These are phyloP conservation scores for Torulaspora microellipsoides DNA, from an alignment of 805 yeast species.

Conservation along the genomic window DNA sequence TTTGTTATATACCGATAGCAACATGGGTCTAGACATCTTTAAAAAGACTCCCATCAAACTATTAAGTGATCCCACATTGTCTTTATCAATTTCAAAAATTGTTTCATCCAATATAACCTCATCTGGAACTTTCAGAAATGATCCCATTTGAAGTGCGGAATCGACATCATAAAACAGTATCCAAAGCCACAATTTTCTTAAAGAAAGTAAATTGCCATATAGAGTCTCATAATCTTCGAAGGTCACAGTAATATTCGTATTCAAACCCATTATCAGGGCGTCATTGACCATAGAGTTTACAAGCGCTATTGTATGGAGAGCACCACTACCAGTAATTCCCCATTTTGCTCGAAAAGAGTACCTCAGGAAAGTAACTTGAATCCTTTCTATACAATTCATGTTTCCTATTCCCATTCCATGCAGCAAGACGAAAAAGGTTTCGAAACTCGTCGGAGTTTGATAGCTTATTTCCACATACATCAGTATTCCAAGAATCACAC, in stretches of 20 bases:
- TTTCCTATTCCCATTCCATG: constrained; percentile 28
- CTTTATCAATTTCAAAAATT: constrained; percentile 2
- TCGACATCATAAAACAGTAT: constrained; percentile 22
- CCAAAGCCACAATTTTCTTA: constrained; percentile 27
- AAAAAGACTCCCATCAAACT: constrained; percentile 13
- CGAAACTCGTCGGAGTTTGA: constrained; percentile 17
- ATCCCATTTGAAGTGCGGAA: constrained; percentile 25
- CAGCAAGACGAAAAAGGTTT: constrained; percentile 18
- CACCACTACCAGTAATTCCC: constrained; percentile 22
- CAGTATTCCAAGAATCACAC: constrained; percentile 24
- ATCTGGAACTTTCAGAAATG: constrained; percentile 11
- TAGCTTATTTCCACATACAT: constrained; percentile 13
- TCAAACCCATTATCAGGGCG: constrained; percentile 22
- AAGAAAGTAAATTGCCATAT: constrained; percentile 9
- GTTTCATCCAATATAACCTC: constrained; percentile 3
- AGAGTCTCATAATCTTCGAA: constrained; percentile 13
- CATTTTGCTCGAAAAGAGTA: constrained; percentile 6
- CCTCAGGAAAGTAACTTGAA: constrained; percentile 24
- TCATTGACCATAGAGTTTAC: constrained; percentile 13
- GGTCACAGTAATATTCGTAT: constrained; percentile 15
- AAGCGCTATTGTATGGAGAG: constrained; percentile 17
- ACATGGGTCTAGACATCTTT: constrained; percentile 16
- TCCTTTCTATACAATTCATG: constrained; percentile 24
- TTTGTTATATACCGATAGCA: constrained; percentile 6
- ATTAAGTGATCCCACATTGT: constrained; percentile 1